Conservation (phyloP, 2,329 filamentous ascomycete species). For the Neofusicoccum cordaticola region DNA sequence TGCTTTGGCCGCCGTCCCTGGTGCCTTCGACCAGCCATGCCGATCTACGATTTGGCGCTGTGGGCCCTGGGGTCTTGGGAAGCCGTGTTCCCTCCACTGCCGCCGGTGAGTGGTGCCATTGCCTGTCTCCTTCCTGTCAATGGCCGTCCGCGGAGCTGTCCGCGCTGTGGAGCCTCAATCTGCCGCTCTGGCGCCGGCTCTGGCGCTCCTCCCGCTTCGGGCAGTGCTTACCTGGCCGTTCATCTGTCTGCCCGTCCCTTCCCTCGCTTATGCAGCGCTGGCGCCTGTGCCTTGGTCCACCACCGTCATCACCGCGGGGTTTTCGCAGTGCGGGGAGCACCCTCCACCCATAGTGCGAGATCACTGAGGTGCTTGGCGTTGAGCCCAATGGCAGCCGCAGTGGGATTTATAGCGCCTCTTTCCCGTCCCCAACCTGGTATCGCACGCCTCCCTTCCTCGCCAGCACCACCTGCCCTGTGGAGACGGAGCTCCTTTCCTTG, state of each 20-base stretch:
- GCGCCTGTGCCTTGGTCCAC: constrained; percentile 1
- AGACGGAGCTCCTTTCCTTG: neutral
- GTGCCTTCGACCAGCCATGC: neutral
- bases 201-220: neutral
- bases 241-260: neutral
- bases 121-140: neutral
- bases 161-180: neutral
- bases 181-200: no score
- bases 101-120: constrained; percentile 3
- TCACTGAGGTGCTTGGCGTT: neutral
- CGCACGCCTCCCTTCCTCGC: neutral
- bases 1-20: neutral
- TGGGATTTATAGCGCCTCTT: neutral
- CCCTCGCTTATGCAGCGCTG: constrained; percentile 2
- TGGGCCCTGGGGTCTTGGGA: constrained; percentile 7
- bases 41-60: neutral
- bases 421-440: neutral
- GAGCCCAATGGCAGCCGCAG: neutral
- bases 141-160: neutral
- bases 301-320: constrained; percentile 2
- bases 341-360: neutral
- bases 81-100: neutral
- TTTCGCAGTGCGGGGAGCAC: neutral
- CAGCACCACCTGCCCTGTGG: neutral
- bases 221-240: neutral